These are phyloP conservation scores for Parachaetomium inaequale DNA, from an alignment of 495 filamentous ascomycete genomes.

Conservation along the genomic window DNA sequence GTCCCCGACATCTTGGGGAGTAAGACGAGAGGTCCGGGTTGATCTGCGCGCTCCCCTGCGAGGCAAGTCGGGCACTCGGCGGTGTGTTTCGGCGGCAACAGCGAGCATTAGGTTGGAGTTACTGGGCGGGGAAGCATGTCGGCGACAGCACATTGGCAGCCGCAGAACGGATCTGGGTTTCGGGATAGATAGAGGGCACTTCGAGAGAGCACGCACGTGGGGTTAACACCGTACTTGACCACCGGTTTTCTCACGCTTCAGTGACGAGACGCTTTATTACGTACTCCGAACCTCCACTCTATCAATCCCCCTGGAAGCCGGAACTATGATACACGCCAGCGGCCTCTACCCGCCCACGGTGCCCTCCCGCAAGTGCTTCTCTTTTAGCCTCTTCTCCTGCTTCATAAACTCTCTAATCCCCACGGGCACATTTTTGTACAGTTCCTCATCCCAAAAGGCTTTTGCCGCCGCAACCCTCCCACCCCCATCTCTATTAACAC, in stretches of 20 bases:
- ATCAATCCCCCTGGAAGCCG: not conserved
- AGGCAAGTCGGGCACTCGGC: not conserved
- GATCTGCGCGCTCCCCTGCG: not conserved
- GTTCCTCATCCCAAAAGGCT: conserved; percentile 52
- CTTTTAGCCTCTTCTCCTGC: conserved; percentile 85
- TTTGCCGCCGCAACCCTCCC: conserved; percentile 39
- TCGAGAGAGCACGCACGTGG: not conserved
- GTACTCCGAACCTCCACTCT: conserved; percentile 1
- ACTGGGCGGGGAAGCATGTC: not conserved
- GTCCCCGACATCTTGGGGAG: not conserved
- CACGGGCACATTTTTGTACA: conserved; percentile 82
- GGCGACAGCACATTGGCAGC: not conserved
- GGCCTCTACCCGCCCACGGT: conserved; percentile 35
- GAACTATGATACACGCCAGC: not conserved
- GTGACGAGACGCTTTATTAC: conserved; percentile 7
- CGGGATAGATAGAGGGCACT: not conserved
- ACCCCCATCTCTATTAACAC: conserved; percentile 19
- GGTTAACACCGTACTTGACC: not conserved
- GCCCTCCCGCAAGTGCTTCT: conserved; percentile 56
- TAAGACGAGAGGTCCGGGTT: not conserved
- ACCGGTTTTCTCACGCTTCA: not conserved
- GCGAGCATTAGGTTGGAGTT: conserved; percentile 11
- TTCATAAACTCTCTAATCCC: conserved; percentile 97
- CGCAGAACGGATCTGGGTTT: not conserved
- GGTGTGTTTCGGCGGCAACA: not conserved